Evolutionary conservation across 345 rosid genomes (phyloP), one percentile per base, ranked within the genome.

Genomic region (Arabis alpina): DNA sequence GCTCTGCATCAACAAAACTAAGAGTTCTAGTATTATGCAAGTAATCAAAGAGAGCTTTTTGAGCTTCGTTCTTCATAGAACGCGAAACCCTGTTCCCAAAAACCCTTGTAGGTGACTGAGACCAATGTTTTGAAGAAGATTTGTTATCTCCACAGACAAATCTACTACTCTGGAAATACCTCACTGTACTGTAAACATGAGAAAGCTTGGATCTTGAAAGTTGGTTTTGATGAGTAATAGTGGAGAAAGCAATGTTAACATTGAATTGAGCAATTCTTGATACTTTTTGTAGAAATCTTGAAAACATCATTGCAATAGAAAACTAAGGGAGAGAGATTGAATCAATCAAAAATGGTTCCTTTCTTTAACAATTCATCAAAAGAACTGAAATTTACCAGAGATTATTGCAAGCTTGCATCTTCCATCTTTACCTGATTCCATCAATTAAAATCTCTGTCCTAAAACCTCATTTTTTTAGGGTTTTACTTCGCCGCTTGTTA

Each of bases 1-100:
- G 74, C 80, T 93, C 93, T 5, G 96, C 93, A 78, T 83, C 92
- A 49, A 40, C 16, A 55, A 81, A 93, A 37, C 65, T 81, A 42
- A 90, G 76, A 73, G 64, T 75, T 68, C 97, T 83, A 64, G 89
- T 90, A 41, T 40, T 39, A 69, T 87, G 85, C 73, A 93, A 71
- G 77, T 88, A 93, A 45, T 93, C 96, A 39, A 81, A 60, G 24
- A 93, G 77, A 23, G 93, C 96, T 54, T 82, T 81, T 74, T 87
- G 87, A 39, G 90, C 93, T 51, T 76, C 62, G 40, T 74, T 74
- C 76, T 75, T 70, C 73, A 74, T 66, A 24, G 73, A 54, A 23
- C 24, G 44, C 0, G 77, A 74, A 15, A 70, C 70, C 24, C 77
- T 73, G 24, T 32, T 74, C 27, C 70, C 75, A 2, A 64, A 75